These are phyloP conservation scores for Diospyros lotus DNA, from an alignment of 148 eudicot genomes.

Conservation along the genomic window DNA sequence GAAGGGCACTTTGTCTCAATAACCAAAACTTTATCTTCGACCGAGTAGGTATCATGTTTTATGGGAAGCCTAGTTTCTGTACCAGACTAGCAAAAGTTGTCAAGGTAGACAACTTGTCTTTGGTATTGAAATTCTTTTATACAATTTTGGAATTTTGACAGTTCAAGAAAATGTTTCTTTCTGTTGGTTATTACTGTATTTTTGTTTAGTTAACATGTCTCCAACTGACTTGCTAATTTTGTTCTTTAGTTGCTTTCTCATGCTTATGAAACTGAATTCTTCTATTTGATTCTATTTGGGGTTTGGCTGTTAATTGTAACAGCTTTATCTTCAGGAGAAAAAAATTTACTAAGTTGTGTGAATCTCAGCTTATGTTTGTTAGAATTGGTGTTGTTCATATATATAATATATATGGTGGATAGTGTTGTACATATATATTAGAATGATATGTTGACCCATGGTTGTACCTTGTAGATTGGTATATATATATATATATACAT, in stretches of 20 bases:
- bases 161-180: not conserved
- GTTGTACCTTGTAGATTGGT: no score
- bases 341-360: no score
- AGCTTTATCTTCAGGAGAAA: no score
- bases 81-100: slow-evolving; percentile 49
- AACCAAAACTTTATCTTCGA: slow-evolving; percentile 40
- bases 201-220: not conserved
- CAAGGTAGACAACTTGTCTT: slow-evolving; percentile 33
- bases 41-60: slow-evolving; percentile 72
- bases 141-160: not conserved
- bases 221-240: not conserved
- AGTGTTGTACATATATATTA: no score
- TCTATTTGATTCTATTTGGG: no score
- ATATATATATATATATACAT: no score
- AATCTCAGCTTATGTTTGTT: no score
- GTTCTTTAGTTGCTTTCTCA: not conserved
- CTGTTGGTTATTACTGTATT: not conserved
- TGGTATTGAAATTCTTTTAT: not conserved
- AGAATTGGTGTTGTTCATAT: no score
- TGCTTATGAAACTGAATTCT: not conserved
- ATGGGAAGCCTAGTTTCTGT: slow-evolving; percentile 65
- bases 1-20: slow-evolving; percentile 27
- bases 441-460: no score
- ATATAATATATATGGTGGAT: no score
- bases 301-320: no score